phyloP scores from a whole-genome alignment of 768 basidiomycete genomes.

The Suillus subaureus region DNA sequence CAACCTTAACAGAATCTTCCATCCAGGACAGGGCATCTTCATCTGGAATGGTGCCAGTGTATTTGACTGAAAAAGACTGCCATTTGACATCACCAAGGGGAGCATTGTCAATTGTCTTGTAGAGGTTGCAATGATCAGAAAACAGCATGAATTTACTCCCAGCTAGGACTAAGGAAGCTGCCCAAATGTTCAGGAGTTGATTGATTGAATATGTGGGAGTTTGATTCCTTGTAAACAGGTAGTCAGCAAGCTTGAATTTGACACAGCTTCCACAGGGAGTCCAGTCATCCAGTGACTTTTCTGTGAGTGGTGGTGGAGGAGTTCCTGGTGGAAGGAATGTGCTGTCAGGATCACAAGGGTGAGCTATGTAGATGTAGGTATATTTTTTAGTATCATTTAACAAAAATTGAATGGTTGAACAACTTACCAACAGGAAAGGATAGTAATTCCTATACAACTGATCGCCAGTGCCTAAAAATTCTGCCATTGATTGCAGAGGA shows the following conservation, averaged over 20 bases:
- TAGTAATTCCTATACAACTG: conserved; percentile 12
- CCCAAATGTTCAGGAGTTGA: neutral
- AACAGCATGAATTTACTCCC: conserved; percentile 23
- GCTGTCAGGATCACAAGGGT: conserved; percentile 8
- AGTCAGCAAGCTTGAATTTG: conserved; percentile 22
- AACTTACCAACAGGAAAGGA: conserved; percentile 6
- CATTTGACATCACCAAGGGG: conserved; percentile 30
- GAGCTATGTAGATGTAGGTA: neutral
- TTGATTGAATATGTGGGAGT: conserved; percentile 23
- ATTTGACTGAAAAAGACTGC: conserved; percentile 25
- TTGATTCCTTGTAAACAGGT: conserved; percentile 22
- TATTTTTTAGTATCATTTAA: too few relatives aligned
- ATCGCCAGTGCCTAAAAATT: conserved; percentile 8
- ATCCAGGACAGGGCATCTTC: conserved; percentile 28
- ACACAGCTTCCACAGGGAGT: conserved; percentile 13
- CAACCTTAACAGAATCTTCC: conserved; percentile 15
- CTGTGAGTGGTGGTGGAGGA: conserved; percentile 9
- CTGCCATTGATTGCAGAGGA: neutral
- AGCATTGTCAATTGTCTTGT: conserved; percentile 28
- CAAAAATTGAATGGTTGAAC: too few relatives aligned
- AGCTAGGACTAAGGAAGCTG: conserved; percentile 13
- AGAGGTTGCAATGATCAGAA: conserved; percentile 21
- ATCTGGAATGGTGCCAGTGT: conserved; percentile 21
- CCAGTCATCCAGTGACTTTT: conserved; percentile 11
- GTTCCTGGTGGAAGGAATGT: conserved; percentile 6